Evolutionary conservation across 192 early-diverging fungal genomes (phyloP).

Genomic region (Coemansia sp.): DNA sequence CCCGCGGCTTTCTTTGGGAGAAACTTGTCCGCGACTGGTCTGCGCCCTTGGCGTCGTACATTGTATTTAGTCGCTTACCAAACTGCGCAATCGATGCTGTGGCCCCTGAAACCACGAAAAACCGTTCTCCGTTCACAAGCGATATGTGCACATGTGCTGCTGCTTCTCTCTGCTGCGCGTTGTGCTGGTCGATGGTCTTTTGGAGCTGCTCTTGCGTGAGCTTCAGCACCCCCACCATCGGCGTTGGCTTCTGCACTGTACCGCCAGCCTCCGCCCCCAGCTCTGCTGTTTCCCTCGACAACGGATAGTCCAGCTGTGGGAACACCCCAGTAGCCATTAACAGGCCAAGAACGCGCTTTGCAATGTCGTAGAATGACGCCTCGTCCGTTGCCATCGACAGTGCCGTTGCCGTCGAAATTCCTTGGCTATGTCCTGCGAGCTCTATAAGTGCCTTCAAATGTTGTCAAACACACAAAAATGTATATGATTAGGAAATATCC

Average conservation of each 20-base stretch:
- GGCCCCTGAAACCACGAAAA: slow-evolving; percentile 82
- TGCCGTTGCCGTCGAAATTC: slow-evolving; percentile 85
- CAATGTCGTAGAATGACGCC: slow-evolving; percentile 78
- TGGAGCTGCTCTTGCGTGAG: slow-evolving; percentile 73
- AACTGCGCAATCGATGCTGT: slow-evolving; percentile 82
- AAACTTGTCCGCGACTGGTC: slow-evolving; percentile 86
- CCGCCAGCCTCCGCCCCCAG: slow-evolving; percentile 71
- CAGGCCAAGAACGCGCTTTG: slow-evolving; percentile 77
- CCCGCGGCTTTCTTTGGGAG: slow-evolving; percentile 81
- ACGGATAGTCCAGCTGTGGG: slow-evolving; percentile 78
- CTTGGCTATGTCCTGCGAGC: slow-evolving; percentile 90
- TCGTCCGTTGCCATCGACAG: slow-evolving; percentile 79
- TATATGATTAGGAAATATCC: background rate
- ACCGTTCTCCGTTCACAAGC: slow-evolving; percentile 79
- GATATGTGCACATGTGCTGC: slow-evolving; percentile 76
- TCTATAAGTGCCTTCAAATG: slow-evolving; percentile 28
- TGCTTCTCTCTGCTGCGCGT: slow-evolving; percentile 64
- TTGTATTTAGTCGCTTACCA: slow-evolving; percentile 75
- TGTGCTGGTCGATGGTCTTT: slow-evolving; percentile 73
- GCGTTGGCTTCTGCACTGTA: slow-evolving; percentile 59
- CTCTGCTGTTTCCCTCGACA: slow-evolving; percentile 68
- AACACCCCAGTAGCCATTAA: slow-evolving; percentile 84
- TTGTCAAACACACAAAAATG: background rate
- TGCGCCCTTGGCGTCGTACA: slow-evolving; percentile 71
- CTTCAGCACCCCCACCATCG: slow-evolving; percentile 85